Evolutionary conservation across 805 yeast species (phyloP).

Genomic region (Yarrowia bubula): DNA sequence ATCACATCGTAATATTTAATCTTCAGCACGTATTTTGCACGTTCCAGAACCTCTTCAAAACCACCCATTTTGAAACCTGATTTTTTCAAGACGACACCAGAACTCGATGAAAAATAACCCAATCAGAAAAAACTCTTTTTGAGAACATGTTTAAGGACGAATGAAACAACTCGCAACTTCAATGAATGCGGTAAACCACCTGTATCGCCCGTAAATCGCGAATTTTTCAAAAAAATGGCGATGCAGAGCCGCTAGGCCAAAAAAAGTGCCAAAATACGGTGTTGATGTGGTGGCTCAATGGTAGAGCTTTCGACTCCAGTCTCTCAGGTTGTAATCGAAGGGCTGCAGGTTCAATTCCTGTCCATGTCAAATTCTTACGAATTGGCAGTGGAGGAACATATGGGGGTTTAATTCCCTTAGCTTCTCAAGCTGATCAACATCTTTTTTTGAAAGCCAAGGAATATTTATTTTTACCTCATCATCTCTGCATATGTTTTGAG

Average conservation of each 20-base stretch:
- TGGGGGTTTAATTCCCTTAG: constrained; percentile 18
- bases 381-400: constrained; percentile 20
- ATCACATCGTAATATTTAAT: too few relatives aligned
- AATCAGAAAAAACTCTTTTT: too few relatives aligned
- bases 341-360: constrained; percentile 84
- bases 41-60: too few relatives aligned
- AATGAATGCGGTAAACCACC: background rate
- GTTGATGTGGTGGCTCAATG: constrained; percentile 61
- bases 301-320: constrained; percentile 78
- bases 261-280: background rate
- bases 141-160: too few relatives aligned
- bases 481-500: background rate
- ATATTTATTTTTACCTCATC: background rate
- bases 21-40: too few relatives aligned
- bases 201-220: background rate
- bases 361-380: constrained; percentile 52
- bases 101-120: too few relatives aligned
- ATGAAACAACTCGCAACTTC: too few relatives aligned
- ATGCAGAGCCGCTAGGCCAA: background rate
- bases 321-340: constrained; percentile 50
- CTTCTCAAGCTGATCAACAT: constrained; percentile 21
- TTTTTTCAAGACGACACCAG: too few relatives aligned
- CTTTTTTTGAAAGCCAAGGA: background rate
- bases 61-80: too few relatives aligned
- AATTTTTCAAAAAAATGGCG: background rate